A percentile compares a stretch with the other conserved stretches of the same genome.
phyloP scores from a whole-genome alignment of 306 rosid species.

The Coriaria nepalensis region DNA sequence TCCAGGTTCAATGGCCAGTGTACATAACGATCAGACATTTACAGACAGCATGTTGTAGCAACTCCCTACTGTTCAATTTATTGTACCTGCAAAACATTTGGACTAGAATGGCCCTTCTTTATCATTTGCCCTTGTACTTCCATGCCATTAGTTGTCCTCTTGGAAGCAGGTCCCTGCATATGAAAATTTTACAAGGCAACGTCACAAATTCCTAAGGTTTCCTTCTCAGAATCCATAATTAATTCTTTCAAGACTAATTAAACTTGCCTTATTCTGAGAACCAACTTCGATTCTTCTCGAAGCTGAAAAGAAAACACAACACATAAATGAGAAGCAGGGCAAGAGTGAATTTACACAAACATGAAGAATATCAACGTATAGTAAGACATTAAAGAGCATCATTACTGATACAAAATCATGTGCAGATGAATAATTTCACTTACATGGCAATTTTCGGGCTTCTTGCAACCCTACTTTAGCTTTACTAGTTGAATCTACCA shows the following conservation, averaged over 20 bases:
- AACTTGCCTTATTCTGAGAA: slow-evolving; percentile 56
- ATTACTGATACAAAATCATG: neutral
- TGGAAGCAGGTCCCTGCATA: slow-evolving; percentile 39
- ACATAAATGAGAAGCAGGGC: slow-evolving; percentile 3
- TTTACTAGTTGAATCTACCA: slow-evolving; percentile 20
- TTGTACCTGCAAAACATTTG: slow-evolving; percentile 52
- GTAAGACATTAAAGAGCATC: neutral
- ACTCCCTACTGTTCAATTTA: neutral
- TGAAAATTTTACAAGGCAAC: slow-evolving; percentile 19
- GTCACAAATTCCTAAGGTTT: slow-evolving; percentile 5
- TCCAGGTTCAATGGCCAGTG: neutral
- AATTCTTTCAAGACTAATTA: slow-evolving; percentile 2
- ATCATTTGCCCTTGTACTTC: slow-evolving; percentile 36
- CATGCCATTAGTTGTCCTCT: slow-evolving; percentile 33
- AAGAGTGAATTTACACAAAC: too few species aligned
- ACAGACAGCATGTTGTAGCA: neutral
- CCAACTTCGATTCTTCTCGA: slow-evolving; percentile 23
- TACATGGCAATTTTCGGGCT: slow-evolving; percentile 24
- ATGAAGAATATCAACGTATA: too few species aligned
- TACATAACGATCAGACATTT: neutral
- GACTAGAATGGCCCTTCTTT: slow-evolving; percentile 32
- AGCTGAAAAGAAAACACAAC: slow-evolving; percentile 40
- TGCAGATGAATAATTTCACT: slow-evolving; percentile 13
- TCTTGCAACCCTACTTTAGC: slow-evolving; percentile 11
- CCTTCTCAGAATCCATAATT: neutral